These are phyloP conservation scores for Cynara cardunculus DNA, from an alignment of 129 eudicot genomes.

Conservation along the genomic window DNA sequence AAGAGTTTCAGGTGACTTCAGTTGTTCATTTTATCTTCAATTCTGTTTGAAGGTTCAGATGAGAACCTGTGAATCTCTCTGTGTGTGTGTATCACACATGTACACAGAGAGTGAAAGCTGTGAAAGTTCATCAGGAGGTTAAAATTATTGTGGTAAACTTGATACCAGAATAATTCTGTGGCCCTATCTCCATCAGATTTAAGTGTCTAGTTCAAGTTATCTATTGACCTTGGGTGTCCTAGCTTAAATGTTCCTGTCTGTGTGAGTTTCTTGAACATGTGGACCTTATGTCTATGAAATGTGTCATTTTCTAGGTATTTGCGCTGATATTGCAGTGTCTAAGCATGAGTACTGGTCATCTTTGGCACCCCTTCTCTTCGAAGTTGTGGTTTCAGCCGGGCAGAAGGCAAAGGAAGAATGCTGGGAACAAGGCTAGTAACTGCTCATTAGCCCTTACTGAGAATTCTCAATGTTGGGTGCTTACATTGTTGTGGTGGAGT, in stretches of 20 bases:
- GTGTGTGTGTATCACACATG: not conserved
- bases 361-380: conserved; percentile 95
- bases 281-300: not conserved
- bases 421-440: conserved; percentile 72
- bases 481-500: not conserved
- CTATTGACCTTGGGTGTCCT: not conserved
- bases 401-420: conserved; percentile 89
- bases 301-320: conserved; percentile 59
- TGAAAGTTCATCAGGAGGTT: not conserved
- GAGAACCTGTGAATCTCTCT: not conserved
- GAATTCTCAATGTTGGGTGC: not conserved
- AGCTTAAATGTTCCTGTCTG: not conserved
- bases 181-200: not conserved
- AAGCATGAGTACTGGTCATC: conserved; percentile 97
- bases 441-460: conserved; percentile 16
- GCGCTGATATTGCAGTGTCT: conserved; percentile 80
- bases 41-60: not conserved
- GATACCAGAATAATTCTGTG: no score
- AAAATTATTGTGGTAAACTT: not conserved
- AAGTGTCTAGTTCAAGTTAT: not conserved
- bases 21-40: not conserved
- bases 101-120: not conserved
- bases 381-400: conserved; percentile 92
- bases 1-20: not conserved
- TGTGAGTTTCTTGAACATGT: not conserved